These are phyloP conservation scores for Pestalotiopsis sp. DNA, from an alignment of 2,329 filamentous ascomycete species.

Conservation along the genomic window DNA sequence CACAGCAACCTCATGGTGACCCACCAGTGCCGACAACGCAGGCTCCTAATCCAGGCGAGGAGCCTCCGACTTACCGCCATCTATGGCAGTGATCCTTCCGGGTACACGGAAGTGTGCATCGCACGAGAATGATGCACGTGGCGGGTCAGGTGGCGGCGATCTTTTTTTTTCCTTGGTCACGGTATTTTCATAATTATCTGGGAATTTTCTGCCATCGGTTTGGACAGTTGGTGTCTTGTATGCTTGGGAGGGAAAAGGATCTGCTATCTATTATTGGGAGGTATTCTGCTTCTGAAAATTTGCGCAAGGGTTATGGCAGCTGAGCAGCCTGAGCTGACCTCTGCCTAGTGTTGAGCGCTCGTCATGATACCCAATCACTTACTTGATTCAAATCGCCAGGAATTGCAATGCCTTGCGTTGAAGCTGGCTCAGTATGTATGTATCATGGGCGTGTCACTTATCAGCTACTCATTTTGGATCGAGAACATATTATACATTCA, in stretches of 20 bases:
- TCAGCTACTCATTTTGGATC: too few relatives aligned
- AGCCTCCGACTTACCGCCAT: neutral
- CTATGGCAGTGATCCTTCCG: conserved; percentile 1
- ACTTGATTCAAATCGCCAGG: neutral
- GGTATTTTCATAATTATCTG: neutral
- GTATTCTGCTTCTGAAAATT: neutral
- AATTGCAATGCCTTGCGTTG: neutral
- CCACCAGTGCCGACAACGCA: neutral
- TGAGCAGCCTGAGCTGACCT: neutral
- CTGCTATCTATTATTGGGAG: neutral
- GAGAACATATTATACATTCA: too few relatives aligned
- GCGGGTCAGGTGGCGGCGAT: neutral
- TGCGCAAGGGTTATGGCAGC: neutral
- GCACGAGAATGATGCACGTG: neutral
- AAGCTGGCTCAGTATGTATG: neutral
- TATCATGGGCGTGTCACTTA: too few relatives aligned
- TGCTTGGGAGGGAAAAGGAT: neutral
- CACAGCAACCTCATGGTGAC: conserved; percentile 3
- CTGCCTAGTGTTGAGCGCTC: neutral
- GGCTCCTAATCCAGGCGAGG: neutral
- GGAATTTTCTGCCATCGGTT: neutral
- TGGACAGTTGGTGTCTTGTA: neutral
- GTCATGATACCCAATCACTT: conserved; percentile 4
- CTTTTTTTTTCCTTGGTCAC: neutral
- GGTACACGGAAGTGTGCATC: neutral